Base-by-base conservation (phyloP, 257 asterid species). In the Leonotis leonurus region DNA sequence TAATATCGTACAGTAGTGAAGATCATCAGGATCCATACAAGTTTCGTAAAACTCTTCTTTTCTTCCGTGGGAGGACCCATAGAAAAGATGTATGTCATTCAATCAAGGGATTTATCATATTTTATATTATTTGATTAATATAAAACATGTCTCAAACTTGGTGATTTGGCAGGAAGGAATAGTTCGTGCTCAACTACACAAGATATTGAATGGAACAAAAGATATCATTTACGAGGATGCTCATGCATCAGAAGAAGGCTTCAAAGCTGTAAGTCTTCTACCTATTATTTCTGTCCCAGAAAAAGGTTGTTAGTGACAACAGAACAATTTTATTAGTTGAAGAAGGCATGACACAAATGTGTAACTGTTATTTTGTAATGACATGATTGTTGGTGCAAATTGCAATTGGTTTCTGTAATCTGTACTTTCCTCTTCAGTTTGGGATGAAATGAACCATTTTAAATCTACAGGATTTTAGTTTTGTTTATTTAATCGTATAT, bases 11-110 rank as follows among this genome's bases (percentile, higher is more conserved):
- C 68, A 46, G 44, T 29, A 68, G 56, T 49, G 99, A 89, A 44
- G 71, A 85, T 56, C n/a, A n/a, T n/a, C 70, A 74, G 29, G 90
- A 93, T 74, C 94, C 99, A 12, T 93, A 69, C 44, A 80, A 71
- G 54, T 77, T 86, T 72, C 97, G 99, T 27, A 64, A 70, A 44
- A 89, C 86, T 8, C 99, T 93, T 45, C 94, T 93, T 58, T 89
- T 83, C 82, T 93, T 93, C 82, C 83, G 97, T 9, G 99, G 99
- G 68, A 87, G 95, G 78, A 89, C 97, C 29, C 44, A 73, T 27
- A 87, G 99, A 69, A 89, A 93, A 81, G 99, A 85, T 66, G 99
- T 93, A 87, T 35, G 94, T 57, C 52, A 51, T 62, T 59, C 39
- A 39, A 29, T 35, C 4, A 24, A n/a, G 22, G 9, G 14, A 7